Conservation (phyloP, 176 grass and related monocot species). For the Triticum monococcum region DNA sequence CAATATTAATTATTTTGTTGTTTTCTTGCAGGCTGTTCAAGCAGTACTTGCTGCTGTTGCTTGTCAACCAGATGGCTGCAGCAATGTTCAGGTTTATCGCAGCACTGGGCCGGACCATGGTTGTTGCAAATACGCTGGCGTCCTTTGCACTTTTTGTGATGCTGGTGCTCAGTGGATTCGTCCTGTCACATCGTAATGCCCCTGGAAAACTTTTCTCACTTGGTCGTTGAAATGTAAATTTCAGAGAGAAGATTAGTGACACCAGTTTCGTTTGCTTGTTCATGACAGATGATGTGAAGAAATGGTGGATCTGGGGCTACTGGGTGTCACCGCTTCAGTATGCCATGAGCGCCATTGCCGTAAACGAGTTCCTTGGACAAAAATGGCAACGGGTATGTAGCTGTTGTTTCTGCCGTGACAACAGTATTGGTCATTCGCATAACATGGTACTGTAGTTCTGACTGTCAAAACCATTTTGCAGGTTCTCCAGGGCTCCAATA, state of each 20-base stretch:
- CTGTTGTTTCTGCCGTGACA: neutral
- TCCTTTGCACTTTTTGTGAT: conserved; percentile 53
- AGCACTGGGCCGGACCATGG: conserved; percentile 50
- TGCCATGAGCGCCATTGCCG: conserved; percentile 45
- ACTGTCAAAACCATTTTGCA: conserved; percentile 31
- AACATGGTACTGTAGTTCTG: neutral
- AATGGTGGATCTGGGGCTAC: conserved; percentile 80
- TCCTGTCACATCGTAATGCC: conserved; percentile 55
- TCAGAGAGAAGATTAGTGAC: neutral
- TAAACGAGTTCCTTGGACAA: conserved; percentile 61
- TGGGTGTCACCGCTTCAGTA: conserved; percentile 71
- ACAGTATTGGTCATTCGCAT: neutral
- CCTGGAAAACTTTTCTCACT: neutral
- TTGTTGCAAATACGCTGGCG: conserved; percentile 60
- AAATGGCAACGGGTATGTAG: conserved; percentile 51
- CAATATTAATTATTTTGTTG: neutral
- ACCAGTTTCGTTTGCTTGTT: conserved; percentile 9
- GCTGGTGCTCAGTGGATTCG: conserved; percentile 58
- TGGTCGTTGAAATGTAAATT: neutral
- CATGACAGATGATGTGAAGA: conserved; percentile 57
- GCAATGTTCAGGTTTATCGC: conserved; percentile 58
- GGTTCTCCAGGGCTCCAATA: conserved; percentile 24
- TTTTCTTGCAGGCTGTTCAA: conserved; percentile 50
- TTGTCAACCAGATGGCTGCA: conserved; percentile 64
- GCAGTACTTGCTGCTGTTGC: conserved; percentile 58